A percentile compares a stretch with the other conserved stretches of the same genome.
These are phyloP conservation scores for Triadica sebifera DNA, from an alignment of 345 rosid species.

Conservation along the genomic window DNA sequence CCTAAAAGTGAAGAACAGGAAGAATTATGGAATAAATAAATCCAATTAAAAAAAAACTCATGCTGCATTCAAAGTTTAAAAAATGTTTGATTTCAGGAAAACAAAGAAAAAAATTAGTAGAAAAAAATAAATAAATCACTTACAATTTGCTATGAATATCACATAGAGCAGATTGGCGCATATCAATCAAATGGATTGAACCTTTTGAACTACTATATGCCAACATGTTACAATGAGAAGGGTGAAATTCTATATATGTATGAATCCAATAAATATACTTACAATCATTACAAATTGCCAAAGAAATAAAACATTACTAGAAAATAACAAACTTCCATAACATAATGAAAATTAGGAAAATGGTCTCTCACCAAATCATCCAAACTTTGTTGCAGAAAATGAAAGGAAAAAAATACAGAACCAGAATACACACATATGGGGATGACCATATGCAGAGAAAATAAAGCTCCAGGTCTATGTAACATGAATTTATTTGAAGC, in stretches of 20 bases:
- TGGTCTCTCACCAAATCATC: conserved; percentile 1
- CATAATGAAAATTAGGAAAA: not conserved
- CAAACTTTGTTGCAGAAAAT: not conserved
- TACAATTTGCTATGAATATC: conserved; percentile 90
- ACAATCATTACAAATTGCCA: not conserved
- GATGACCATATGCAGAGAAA: not conserved
- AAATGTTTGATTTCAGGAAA: not conserved
- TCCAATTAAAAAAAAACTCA: not conserved
- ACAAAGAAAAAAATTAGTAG: not conserved
- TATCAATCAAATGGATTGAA: conserved; percentile 84
- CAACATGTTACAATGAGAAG: conserved; percentile 81
- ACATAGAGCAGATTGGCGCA: conserved; percentile 95
- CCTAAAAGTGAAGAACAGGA: conserved; percentile 22
- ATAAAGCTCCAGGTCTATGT: not conserved
- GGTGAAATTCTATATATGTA: conserved; percentile 62
- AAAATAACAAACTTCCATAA: not conserved
- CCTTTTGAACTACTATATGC: conserved; percentile 99
- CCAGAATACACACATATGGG: not conserved
- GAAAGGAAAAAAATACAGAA: not conserved
- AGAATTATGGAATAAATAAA: not conserved
- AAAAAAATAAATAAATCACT: conserved; percentile 22
- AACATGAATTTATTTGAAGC: not conserved
- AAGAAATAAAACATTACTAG: not conserved
- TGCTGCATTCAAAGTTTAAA: not conserved
- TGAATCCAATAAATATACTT: not conserved